Evolutionary conservation across 2,329 filamentous ascomycete species (phyloP).

Genomic region (Pyrenophora teres): DNA sequence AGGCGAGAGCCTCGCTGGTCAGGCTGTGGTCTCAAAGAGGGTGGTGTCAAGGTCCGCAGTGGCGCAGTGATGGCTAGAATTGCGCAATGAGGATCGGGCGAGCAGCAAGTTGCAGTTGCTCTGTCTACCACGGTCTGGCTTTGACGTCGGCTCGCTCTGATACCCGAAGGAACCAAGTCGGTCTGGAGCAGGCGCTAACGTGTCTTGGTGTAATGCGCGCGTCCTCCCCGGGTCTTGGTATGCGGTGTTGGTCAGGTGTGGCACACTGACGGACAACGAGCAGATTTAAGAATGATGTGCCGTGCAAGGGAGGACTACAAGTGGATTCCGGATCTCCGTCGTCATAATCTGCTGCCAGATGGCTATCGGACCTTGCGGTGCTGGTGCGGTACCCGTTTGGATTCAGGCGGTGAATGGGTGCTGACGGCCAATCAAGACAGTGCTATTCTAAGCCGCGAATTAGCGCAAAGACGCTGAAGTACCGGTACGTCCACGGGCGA

Average conservation of each 20-base stretch:
- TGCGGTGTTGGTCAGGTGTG: slow-evolving; percentile 24
- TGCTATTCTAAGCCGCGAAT: slow-evolving; percentile 30
- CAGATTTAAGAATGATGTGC: slow-evolving; percentile 22
- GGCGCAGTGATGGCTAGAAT: slow-evolving; percentile 28
- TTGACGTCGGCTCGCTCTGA: slow-evolving; percentile 18
- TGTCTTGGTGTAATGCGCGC: slow-evolving; percentile 23
- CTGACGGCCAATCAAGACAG: slow-evolving; percentile 24
- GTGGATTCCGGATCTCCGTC: slow-evolving; percentile 22
- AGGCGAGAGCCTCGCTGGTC: slow-evolving; percentile 16
- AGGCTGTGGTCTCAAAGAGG: slow-evolving; percentile 7
- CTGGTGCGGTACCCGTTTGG: slow-evolving; percentile 18
- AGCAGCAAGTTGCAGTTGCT: slow-evolving; percentile 2
- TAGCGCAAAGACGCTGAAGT: slow-evolving; percentile 16
- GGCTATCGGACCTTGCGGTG: slow-evolving; percentile 22
- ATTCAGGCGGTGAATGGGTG: slow-evolving; percentile 25
- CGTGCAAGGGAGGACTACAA: slow-evolving; percentile 23
- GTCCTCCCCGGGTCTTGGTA: slow-evolving; percentile 2
- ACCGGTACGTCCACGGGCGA: slow-evolving; percentile 13
- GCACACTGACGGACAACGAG: slow-evolving; percentile 20
- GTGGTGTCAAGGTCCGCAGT: slow-evolving; percentile 13
- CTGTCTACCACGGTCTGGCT: neutral
- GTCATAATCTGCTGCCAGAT: slow-evolving; percentile 23
- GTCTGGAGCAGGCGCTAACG: slow-evolving; percentile 29
- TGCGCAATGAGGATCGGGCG: slow-evolving; percentile 4
- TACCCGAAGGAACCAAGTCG: slow-evolving; percentile 16